A percentile compares a stretch with the other conserved stretches of the same genome.
These are phyloP conservation scores for Neoboletus brunneissimus DNA, from an alignment of 768 basidiomycete genomes.

Conservation along the genomic window DNA sequence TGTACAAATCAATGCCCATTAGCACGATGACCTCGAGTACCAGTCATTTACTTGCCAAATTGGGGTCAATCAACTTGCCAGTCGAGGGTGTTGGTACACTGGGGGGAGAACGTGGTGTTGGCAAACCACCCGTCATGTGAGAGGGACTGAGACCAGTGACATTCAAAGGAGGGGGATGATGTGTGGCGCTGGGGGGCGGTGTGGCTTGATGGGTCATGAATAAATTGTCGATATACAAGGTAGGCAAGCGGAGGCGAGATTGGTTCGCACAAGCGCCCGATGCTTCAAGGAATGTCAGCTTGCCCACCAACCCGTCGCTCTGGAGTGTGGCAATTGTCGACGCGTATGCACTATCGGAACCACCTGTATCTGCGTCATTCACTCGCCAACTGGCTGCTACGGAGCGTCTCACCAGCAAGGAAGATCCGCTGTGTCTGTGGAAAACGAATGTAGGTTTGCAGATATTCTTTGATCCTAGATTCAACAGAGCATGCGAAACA, in stretches of 20 bases:
- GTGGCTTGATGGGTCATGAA: conserved; percentile 37
- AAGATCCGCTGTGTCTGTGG: conserved; percentile 75
- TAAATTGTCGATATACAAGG: conserved; percentile 50
- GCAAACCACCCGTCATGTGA: conserved; percentile 56
- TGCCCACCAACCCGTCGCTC: conserved; percentile 59
- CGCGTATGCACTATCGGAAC: conserved; percentile 52
- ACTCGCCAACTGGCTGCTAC: not conserved
- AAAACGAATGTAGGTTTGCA: conserved; percentile 67
- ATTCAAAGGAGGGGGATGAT: conserved; percentile 47
- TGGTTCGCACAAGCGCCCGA: conserved; percentile 41
- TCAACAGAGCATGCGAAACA: not conserved
- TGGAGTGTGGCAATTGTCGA: conserved; percentile 57
- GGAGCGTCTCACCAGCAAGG: conserved; percentile 53
- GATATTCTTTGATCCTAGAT: conserved; percentile 49
- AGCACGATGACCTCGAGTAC: not conserved
- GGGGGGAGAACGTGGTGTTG: conserved; percentile 63
- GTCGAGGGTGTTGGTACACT: conserved; percentile 29
- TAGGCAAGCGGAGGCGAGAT: conserved; percentile 50
- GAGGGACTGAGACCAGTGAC: conserved; percentile 40
- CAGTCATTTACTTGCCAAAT: conserved; percentile 45
- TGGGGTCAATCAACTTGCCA: conserved; percentile 55
- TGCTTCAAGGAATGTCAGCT: conserved; percentile 62
- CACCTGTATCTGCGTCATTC: conserved; percentile 40
- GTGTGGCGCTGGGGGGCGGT: conserved; percentile 22
- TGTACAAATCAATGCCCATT: conserved; percentile 1